A percentile compares a stretch with the other conserved stretches of the same genome.
Conservation (phyloP, 352 stramenopile species). For the Globisporangium paroecandrum region DNA sequence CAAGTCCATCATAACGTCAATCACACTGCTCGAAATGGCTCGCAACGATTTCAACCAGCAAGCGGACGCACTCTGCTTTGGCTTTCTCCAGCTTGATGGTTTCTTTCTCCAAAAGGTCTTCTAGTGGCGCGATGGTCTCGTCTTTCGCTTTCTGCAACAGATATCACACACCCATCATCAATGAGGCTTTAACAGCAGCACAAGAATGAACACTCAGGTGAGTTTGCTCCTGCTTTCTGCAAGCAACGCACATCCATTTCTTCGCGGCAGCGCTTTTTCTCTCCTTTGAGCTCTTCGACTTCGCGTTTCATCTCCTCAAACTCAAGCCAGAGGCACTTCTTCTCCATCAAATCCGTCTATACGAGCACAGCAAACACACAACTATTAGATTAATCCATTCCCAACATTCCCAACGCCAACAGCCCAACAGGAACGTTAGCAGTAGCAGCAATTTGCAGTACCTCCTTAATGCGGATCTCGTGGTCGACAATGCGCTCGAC, state of each 20-base stretch:
- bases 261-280: slow-evolving; percentile 68
- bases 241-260: slow-evolving; percentile 50
- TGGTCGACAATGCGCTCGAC: slow-evolving; percentile 83
- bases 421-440: background rate
- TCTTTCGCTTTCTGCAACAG: slow-evolving; percentile 52
- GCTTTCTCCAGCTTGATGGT: slow-evolving; percentile 55
- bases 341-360: slow-evolving; percentile 81
- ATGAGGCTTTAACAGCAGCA: background rate
- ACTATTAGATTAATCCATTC: background rate
- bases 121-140: slow-evolving; percentile 58
- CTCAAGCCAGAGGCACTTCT: slow-evolving; percentile 84
- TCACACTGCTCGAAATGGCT: background rate
- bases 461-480: slow-evolving; percentile 74
- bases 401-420: background rate
- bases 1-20: background rate
- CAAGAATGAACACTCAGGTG: background rate
- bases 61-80: slow-evolving; percentile 46
- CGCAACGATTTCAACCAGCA: background rate
- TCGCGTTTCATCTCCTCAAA: slow-evolving; percentile 74
- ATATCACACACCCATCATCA: background rate
- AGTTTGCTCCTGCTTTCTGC: background rate
- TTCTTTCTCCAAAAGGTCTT: slow-evolving; percentile 69
- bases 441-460: slow-evolving; percentile 13
- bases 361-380: background rate
- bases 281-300: slow-evolving; percentile 59